Percentiles rank a stretch among this genome's conserved stretches.
phyloP scores from a whole-genome alignment of 306 rosid species.

The Prunus davidiana region DNA sequence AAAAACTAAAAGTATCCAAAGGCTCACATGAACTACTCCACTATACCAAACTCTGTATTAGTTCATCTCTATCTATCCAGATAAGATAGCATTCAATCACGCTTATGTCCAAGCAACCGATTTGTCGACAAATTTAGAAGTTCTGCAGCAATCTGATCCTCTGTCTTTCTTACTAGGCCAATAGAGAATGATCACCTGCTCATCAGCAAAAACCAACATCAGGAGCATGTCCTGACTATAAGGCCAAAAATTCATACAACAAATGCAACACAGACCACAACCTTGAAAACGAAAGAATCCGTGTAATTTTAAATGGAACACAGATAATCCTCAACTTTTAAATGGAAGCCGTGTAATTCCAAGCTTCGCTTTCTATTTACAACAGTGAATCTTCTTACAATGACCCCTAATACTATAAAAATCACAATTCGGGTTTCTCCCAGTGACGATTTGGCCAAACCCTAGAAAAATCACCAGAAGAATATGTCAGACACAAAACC shows the following conservation, averaged over 20 bases:
- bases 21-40: neutral
- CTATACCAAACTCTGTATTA: neutral
- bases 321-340: neutral
- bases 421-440: constrained; percentile 1
- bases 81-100: neutral
- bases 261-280: constrained; percentile 18
- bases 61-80: neutral
- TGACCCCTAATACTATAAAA: neutral
- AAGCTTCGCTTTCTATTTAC: constrained; percentile 6
- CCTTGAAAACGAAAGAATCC: neutral
- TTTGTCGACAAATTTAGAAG: constrained; percentile 5
- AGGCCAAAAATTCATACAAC: constrained; percentile 10
- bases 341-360: neutral
- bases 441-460: constrained; percentile 10
- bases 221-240: constrained; percentile 22
- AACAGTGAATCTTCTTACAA: neutral
- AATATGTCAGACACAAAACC: constrained; percentile 5
- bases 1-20: neutral
- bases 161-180: constrained; percentile 19
- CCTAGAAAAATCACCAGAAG: constrained; percentile 2
- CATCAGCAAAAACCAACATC: constrained; percentile 19
- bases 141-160: constrained; percentile 11
- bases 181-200: constrained; percentile 23
- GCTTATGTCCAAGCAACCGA: neutral
- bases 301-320: neutral